Percentiles rank a stretch among this genome's conserved stretches.
phyloP scores from a whole-genome alignment of 108 stramenopile species.

The Pseudonitzschia multistriata region DNA sequence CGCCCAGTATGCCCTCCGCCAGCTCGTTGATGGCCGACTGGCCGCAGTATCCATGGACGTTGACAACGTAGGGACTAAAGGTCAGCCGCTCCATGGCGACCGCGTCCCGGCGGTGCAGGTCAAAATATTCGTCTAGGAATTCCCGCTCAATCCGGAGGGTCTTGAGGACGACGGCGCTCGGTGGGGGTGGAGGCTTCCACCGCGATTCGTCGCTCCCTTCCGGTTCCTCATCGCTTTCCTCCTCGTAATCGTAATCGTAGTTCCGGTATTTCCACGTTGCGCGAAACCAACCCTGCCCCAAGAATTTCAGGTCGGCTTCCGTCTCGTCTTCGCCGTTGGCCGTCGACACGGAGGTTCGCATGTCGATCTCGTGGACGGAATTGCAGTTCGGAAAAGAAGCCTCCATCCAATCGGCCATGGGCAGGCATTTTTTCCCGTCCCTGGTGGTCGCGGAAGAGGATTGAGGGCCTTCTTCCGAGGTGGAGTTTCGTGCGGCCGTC shows the following conservation, averaged over 20 bases:
- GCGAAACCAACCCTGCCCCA: conserved; percentile 87
- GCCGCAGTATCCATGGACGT: conserved; percentile 86
- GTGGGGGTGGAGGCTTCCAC: not conserved
- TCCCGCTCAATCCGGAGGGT: conserved; percentile 80
- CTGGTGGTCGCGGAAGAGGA: not conserved
- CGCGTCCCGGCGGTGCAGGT: conserved; percentile 82
- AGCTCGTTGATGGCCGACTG: conserved; percentile 85
- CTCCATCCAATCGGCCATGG: conserved; percentile 68
- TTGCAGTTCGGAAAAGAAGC: conserved; percentile 71
- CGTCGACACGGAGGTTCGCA: conserved; percentile 15
- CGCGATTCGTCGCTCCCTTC: not conserved
- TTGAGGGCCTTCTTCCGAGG: not conserved
- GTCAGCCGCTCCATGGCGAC: conserved; percentile 86
- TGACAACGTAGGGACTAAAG: conserved; percentile 67
- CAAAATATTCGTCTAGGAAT: conserved; percentile 76
- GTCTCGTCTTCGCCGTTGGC: conserved; percentile 1
- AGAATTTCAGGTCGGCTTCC: conserved; percentile 42
- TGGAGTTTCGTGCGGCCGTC: not conserved
- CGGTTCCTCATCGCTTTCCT: not conserved
- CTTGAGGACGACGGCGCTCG: conserved; percentile 61
- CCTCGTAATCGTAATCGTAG: not conserved
- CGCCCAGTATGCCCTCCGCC: conserved; percentile 57
- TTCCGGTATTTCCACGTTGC: conserved; percentile 61
- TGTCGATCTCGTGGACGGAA: conserved; percentile 61
- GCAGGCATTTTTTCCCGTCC: conserved; percentile 36